Evolutionary conservation across 306 rosid genomes (phyloP).

Genomic region (peach (Prunus persica)): DNA sequence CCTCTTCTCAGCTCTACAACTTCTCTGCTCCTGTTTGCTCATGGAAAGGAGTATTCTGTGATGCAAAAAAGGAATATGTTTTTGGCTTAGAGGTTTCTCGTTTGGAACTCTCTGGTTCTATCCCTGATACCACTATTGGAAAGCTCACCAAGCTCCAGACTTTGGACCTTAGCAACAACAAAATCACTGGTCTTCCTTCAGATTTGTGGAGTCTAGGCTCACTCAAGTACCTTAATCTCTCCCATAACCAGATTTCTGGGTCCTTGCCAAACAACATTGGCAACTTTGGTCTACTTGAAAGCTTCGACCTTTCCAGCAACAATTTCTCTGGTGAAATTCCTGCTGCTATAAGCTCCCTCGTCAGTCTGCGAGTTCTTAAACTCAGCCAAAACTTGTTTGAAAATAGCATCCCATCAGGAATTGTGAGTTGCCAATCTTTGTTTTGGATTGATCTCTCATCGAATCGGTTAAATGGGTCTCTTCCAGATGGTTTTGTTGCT

Average conservation of each 20-base stretch:
- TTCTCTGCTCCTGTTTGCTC: constrained; percentile 71
- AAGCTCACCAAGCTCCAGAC: constrained; percentile 68
- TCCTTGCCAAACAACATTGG: constrained; percentile 74
- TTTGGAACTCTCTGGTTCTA: constrained; percentile 61
- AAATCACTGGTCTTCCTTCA: constrained; percentile 65
- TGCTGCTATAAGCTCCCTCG: constrained; percentile 56
- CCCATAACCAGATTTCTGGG: constrained; percentile 71
- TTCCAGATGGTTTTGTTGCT: constrained; percentile 81
- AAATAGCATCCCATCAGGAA: constrained; percentile 56
- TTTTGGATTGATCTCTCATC: constrained; percentile 71
- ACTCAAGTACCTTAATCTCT: constrained; percentile 69
- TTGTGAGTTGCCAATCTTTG: constrained; percentile 60
- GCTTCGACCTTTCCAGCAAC: constrained; percentile 70
- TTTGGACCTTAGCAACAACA: constrained; percentile 87
- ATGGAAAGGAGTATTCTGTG: constrained; percentile 77
- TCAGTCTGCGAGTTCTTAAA: constrained; percentile 51
- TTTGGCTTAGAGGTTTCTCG: constrained; percentile 50
- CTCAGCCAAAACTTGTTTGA: constrained; percentile 63
- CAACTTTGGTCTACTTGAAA: constrained; percentile 76
- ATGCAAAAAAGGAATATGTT: constrained; percentile 44
- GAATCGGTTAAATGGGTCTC: constrained; percentile 67
- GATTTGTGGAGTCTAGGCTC: constrained; percentile 91
- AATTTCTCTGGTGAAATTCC: constrained; percentile 76
- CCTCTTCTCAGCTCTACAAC: constrained; percentile 46
- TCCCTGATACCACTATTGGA: constrained; percentile 80